Conservation (phyloP, 176 grass and related monocot species). For the Poa annua region DNA sequence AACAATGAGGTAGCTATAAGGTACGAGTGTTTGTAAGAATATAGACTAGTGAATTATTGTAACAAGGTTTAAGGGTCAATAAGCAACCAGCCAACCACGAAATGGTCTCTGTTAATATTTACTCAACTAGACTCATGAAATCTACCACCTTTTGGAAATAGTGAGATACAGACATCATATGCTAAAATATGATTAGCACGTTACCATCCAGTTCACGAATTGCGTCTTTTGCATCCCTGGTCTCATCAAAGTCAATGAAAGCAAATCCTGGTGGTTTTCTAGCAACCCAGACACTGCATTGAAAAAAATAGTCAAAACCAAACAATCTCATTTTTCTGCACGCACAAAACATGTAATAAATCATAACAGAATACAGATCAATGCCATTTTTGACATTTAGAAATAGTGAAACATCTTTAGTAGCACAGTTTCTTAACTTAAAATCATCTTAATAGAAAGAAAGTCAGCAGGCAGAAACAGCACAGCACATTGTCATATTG, state of each 20-base stretch:
- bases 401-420: background rate
- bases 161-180: background rate
- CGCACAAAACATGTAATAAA: conserved; percentile 18
- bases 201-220: conserved; percentile 86
- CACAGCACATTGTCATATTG: background rate
- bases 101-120: conserved; percentile 12
- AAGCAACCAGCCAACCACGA: background rate
- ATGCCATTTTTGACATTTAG: background rate
- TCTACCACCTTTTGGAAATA: conserved; percentile 26
- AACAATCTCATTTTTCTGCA: conserved; percentile 19
- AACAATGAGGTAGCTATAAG: background rate
- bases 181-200: background rate
- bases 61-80: background rate
- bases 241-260: conserved; percentile 90
- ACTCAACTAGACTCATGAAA: conserved; percentile 17
- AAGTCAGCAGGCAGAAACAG: background rate
- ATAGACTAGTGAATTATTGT: conserved; percentile 12
- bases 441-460: conserved; percentile 10
- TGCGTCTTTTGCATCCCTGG: conserved; percentile 78
- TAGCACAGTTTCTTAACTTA: background rate
- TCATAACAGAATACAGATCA: conserved; percentile 3
- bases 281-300: conserved; percentile 94
- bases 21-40: background rate
- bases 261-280: conserved; percentile 88
- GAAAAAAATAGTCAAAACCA: conserved; percentile 30